Evolutionary conservation across 1,284 basidiomycete genomes (phyloP), one percentile per base, ranked within the genome.

Genomic region (Fomes fomentarius): DNA sequence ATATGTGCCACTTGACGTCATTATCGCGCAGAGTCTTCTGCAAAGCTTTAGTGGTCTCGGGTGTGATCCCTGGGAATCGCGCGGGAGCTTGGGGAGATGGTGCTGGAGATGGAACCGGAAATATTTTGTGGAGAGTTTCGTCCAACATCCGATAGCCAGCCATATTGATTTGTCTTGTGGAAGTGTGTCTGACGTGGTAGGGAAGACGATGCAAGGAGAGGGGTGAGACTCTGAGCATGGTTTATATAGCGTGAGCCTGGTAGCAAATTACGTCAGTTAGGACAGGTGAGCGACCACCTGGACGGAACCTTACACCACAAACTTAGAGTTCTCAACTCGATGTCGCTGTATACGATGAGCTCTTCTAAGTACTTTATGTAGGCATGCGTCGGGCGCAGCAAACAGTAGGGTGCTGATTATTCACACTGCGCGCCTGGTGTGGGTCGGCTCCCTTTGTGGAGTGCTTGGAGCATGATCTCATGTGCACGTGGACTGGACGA

Each of bases 1-100:
- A 87, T 21, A 80, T 75, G 61, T 87, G 83, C 74, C 78, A 79
- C 21, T 74, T 75, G 40, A 76, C 70, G 55, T 84, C 79, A 58
- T 89, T 85, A 45, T 84, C 77, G 35, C 76, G 76, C 48, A 88
- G 71, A 0, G 78, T 71, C 43, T 73, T 71, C n/a, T 74, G 68
- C 9, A 85, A 69, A 1, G 72, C 67, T 24, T 68, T 63, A 12
- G 77, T 78, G 0, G 84, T 80, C 10, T 76, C 70, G 7, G 72
- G 67, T 6, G 75, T 77, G 19, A 76, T 70, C 2, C 84, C 85
- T 14, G 83, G 77, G 53, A 74, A 75, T 71, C 79, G 58, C 12
- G 42, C 37, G 4, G 66, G 66, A 11, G 55, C 47, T 26, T 58
- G 50, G 1, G 30, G 28, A 0, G 52, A 57, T 4, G 52, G 56